Evolutionary conservation across 2,329 filamentous ascomycete genomes (phyloP), one percentile per base, ranked within the genome.

Genomic region (Didymella lethalis): DNA sequence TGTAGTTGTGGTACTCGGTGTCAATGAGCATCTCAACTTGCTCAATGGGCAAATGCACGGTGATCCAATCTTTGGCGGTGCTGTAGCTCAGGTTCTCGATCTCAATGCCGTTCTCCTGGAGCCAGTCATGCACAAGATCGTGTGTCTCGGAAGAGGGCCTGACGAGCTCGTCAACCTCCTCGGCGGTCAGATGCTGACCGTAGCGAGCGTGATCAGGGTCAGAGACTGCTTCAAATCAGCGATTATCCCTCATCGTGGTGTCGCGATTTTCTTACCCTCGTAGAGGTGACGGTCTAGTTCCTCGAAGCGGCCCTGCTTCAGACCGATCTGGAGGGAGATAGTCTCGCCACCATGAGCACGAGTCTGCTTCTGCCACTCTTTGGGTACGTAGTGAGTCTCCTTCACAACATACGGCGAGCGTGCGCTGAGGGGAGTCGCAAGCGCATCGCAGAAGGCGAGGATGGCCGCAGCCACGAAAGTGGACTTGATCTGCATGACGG

Each of bases 41-140:
- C 41, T 78, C 74, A 18, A 88, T 79, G 2, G 85, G 82, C 8
- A 88, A 72, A 31, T 79, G 74, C 5, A 87, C 76, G 16, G 79
- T 81, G 61, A 88, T 81, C 83, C 84, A 87, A 64, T 88, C 85
- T 67, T 83, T 84, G 36, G 85, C 83, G 0, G 83, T 77, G 66
- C 78, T 84, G 72, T 85, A 83, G 23, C 68, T 68, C 7, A 80
- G 57, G 49, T 75, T 66, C 7, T 75, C 69, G 38, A 86, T 79
- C 18, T 75, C 70, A 47, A 88, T 80, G 49, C 81, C 84, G 70
- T 85, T 81, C 61, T 83, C 82, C 26, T 72, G 71, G 12, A 88
- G 79, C 85, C 85, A 88, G 49, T 84, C 81, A 51, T 84, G 81
- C 8, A 87, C 82, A 20, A 84, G 78, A 31, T 81, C 71, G 16